Evolutionary conservation across 805 yeast genomes (phyloP).

Genomic region (Candida saitoana): DNA sequence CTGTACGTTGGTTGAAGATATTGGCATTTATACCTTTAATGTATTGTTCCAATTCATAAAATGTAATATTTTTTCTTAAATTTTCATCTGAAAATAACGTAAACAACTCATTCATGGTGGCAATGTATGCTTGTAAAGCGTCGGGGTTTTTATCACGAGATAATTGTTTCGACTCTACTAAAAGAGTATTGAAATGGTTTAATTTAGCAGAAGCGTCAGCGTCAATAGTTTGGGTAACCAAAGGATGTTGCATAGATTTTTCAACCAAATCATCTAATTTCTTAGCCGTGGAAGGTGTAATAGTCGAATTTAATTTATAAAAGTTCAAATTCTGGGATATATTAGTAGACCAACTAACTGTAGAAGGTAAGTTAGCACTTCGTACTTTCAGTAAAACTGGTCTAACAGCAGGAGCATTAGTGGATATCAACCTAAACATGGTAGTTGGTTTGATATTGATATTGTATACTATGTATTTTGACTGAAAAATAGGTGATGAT

Average conservation of each 20-base stretch:
- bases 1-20: conserved; percentile 27
- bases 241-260: conserved; percentile 20
- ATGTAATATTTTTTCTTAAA: conserved; percentile 15
- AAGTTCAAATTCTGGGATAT: conserved; percentile 7
- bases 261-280: conserved; percentile 18
- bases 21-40: conserved; percentile 20
- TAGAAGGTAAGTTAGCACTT: conserved; percentile 15
- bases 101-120: conserved; percentile 14
- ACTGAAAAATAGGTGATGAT: no score
- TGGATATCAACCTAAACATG: conserved; percentile 37
- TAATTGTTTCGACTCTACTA: conserved; percentile 19
- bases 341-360: conserved; percentile 9
- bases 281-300: conserved; percentile 6
- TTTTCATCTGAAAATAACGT: conserved; percentile 19
- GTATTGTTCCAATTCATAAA: conserved; percentile 21
- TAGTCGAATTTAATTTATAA: conserved; percentile 1
- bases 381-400: conserved; percentile 38
- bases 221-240: conserved; percentile 17
- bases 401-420: conserved; percentile 35
- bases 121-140: conserved; percentile 15
- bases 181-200: conserved; percentile 28
- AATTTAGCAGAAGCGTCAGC: conserved; percentile 18
- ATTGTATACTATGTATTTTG: no score
- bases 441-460: no score
- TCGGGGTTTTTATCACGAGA: conserved; percentile 12